phyloP scores from a whole-genome alignment of 306 rosid species.

The Cicer cuneatum region DNA sequence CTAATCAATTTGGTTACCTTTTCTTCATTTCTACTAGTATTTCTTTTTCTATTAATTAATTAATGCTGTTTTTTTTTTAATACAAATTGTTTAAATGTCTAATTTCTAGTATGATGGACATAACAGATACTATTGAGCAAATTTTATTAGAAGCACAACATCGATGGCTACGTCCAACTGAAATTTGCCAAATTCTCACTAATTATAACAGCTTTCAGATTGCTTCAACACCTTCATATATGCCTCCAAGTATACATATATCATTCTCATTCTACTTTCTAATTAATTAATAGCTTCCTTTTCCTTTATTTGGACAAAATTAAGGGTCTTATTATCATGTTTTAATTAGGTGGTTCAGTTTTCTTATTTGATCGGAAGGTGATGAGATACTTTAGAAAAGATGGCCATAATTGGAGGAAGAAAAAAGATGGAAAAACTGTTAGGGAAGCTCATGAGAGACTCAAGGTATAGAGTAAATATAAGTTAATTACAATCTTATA shows the following conservation, averaged over 20 bases:
- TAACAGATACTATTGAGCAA: constrained; percentile 64
- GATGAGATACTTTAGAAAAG: constrained; percentile 87
- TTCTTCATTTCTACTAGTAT: not conserved
- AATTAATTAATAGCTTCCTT: not conserved
- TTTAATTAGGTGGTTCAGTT: constrained; percentile 83
- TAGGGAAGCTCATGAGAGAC: constrained; percentile 94
- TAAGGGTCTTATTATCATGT: not conserved
- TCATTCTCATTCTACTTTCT: constrained; percentile 16
- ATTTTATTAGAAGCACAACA: constrained; percentile 73
- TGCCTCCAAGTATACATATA: constrained; percentile 71
- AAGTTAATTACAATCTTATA: not conserved
- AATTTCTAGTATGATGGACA: constrained; percentile 46
- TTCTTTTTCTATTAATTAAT: too few relatives aligned
- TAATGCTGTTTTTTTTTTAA: not conserved
- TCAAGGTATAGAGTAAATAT: constrained; percentile 65
- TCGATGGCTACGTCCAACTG: constrained; percentile 94
- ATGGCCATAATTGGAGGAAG: constrained; percentile 97
- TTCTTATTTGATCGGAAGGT: constrained; percentile 90
- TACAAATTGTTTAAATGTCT: not conserved
- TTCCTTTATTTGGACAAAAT: constrained; percentile 19
- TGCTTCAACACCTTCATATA: constrained; percentile 67
- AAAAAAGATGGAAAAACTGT: constrained; percentile 92
- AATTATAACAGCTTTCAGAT: constrained; percentile 60
- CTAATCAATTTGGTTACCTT: not conserved
- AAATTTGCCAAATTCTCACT: constrained; percentile 81